Evolutionary conservation across 495 filamentous ascomycete species (phyloP).

Genomic region (Acidomyces sp.): DNA sequence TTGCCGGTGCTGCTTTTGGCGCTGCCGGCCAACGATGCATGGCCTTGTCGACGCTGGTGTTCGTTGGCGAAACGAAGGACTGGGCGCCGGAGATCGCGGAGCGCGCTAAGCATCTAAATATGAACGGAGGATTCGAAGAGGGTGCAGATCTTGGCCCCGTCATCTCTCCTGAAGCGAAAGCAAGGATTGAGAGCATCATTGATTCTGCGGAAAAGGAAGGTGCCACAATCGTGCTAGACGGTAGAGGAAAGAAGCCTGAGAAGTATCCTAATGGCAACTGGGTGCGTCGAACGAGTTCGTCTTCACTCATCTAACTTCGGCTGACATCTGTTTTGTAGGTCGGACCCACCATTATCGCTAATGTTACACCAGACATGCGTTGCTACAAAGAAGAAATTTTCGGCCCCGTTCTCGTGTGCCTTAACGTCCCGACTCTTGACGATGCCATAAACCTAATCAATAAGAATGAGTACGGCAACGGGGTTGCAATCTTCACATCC

Average conservation of each 20-base stretch:
- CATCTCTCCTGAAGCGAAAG: conserved; percentile 83
- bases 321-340: conserved; percentile 34
- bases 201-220: conserved; percentile 83
- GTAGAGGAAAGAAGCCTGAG: conserved; percentile 69
- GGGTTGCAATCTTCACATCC: conserved; percentile 54
- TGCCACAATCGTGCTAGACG: conserved; percentile 88
- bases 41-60: conserved; percentile 86
- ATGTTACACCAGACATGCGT: conserved; percentile 80
- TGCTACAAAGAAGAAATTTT: conserved; percentile 98
- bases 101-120: conserved; percentile 73
- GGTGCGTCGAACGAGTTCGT: too few relatives aligned
- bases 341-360: conserved; percentile 85
- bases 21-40: conserved; percentile 96
- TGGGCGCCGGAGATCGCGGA: conserved; percentile 89
- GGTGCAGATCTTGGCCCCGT: conserved; percentile 94
- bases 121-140: conserved; percentile 90
- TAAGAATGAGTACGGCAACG: conserved; percentile 58
- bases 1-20: conserved; percentile 89
- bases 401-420: conserved; percentile 79
- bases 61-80: conserved; percentile 85
- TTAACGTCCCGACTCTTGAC: conserved; percentile 72
- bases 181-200: conserved; percentile 80
- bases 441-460: conserved; percentile 58
- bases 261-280: conserved; percentile 98
- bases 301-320: too few relatives aligned